Conservation (phyloP, 2,329 filamentous ascomycete genomes). For the Fusarium sp. region DNA sequence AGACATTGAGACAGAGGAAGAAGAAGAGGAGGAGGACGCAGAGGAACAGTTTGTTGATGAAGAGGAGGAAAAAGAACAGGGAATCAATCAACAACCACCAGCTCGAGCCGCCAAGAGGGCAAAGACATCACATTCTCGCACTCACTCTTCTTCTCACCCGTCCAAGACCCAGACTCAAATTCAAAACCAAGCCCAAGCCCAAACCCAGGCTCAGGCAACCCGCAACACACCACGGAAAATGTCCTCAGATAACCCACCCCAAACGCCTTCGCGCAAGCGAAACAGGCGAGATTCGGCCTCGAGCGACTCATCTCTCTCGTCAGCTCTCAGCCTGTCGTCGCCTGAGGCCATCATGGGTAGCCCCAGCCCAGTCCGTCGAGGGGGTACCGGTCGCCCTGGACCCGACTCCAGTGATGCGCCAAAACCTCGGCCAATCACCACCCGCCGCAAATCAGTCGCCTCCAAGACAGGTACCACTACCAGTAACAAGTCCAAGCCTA, state of each 20-base stretch:
- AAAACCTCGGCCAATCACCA: slow-evolving; percentile 56
- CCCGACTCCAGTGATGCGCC: slow-evolving; percentile 52
- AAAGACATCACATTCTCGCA: slow-evolving; percentile 49
- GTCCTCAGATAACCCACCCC: slow-evolving; percentile 42
- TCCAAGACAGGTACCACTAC: slow-evolving; percentile 48
- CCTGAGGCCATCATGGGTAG: slow-evolving; percentile 50
- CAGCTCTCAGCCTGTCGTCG: slow-evolving; percentile 55
- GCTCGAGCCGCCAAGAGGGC: slow-evolving; percentile 53
- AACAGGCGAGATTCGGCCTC: slow-evolving; percentile 53
- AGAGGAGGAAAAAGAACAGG: slow-evolving; percentile 22
- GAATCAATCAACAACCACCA: slow-evolving; percentile 16
- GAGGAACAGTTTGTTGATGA: slow-evolving; percentile 20
- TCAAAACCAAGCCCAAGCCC: slow-evolving; percentile 6
- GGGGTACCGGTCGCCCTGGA: slow-evolving; percentile 42
- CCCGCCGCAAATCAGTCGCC: slow-evolving; percentile 55
- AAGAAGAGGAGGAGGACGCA: slow-evolving; percentile 8
- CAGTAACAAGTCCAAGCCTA: slow-evolving; percentile 48
- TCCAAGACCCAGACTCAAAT: slow-evolving; percentile 3
- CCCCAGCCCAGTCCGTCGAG: slow-evolving; percentile 47
- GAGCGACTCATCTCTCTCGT: slow-evolving; percentile 59
- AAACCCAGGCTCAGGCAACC: slow-evolving; percentile 29
- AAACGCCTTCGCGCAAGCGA: slow-evolving; percentile 54
- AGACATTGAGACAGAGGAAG: slow-evolving; percentile 12
- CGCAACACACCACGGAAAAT: slow-evolving; percentile 46
- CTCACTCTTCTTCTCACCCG: slow-evolving; percentile 36